Conservation (phyloP, 1,284 basidiomycete species). For the Ustilago vetiveriae region DNA sequence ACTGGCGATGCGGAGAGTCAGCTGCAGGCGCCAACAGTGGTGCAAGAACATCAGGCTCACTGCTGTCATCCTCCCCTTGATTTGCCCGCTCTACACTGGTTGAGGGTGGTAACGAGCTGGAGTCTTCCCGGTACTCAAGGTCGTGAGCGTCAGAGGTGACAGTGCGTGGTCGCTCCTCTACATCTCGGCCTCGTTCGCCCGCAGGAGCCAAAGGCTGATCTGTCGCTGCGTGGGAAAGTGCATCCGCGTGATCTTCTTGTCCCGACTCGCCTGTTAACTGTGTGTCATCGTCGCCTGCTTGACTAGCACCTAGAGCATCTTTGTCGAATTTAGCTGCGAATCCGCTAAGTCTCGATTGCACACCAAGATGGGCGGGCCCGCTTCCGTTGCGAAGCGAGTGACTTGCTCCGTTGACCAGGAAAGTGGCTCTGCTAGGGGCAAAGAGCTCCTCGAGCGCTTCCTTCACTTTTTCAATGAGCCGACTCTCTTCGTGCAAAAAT, state of each 20-base stretch:
- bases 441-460: slow-evolving; percentile 75
- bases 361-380: slow-evolving; percentile 7
- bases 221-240: not conserved
- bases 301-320: not conserved
- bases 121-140: slow-evolving; percentile 33
- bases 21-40: slow-evolving; percentile 5
- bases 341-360: slow-evolving; percentile 15
- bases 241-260: slow-evolving; percentile 42
- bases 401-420: slow-evolving; percentile 60
- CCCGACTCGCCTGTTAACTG: slow-evolving; percentile 18
- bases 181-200: slow-evolving; percentile 4
- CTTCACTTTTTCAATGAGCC: slow-evolving; percentile 75
- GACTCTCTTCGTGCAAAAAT: slow-evolving; percentile 86
- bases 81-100: not conserved
- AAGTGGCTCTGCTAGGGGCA: slow-evolving; percentile 77
- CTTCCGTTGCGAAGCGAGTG: slow-evolving; percentile 25
- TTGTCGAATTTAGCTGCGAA: not conserved
- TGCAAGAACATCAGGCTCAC: slow-evolving; percentile 19
- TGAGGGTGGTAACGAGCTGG: not conserved
- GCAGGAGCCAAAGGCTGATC: too few relatives aligned
- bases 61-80: slow-evolving; percentile 14
- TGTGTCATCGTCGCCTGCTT: not conserved
- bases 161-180: not conserved
- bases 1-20: not conserved
- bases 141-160: not conserved